Conservation (phyloP, 2,329 filamentous ascomycete species). For the Thyridium curvatum region DNA sequence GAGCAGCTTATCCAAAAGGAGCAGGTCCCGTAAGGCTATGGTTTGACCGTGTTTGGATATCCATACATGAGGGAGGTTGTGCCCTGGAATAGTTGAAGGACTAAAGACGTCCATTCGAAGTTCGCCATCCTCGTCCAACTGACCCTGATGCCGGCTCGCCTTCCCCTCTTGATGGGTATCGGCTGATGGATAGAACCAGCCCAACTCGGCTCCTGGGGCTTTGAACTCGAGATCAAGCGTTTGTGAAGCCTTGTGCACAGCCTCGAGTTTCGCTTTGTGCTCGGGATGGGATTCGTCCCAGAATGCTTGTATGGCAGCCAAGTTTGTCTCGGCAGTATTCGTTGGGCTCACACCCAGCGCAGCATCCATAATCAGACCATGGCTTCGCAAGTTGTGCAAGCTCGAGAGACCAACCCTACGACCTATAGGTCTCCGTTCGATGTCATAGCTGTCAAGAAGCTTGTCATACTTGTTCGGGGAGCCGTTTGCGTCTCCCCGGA, state of each 20-base stretch:
- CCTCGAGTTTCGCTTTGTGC: constrained; percentile 11
- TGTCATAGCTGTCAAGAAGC: constrained; percentile 22
- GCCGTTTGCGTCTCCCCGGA: constrained; percentile 8
- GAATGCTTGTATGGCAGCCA: constrained; percentile 13
- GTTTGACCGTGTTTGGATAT: too few relatives aligned
- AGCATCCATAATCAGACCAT: constrained; percentile 20
- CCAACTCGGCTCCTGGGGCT: constrained; percentile 21
- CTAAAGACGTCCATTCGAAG: too few relatives aligned
- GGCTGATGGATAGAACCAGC: constrained; percentile 23
- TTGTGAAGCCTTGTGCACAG: constrained; percentile 16
- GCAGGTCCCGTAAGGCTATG: too few relatives aligned
- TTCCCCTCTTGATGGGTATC: background rate
- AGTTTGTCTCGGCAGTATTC: constrained; percentile 14
- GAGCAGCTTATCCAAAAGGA: too few relatives aligned
- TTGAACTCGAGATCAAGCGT: constrained; percentile 23
- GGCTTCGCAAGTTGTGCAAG: constrained; percentile 20
- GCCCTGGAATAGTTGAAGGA: too few relatives aligned
- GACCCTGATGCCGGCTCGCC: background rate
- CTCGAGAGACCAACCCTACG: constrained; percentile 16
- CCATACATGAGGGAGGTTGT: too few relatives aligned
- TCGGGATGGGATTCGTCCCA: constrained; percentile 15
- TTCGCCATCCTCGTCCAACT: too few relatives aligned
- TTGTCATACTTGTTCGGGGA: constrained; percentile 7
- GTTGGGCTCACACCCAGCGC: constrained; percentile 19
- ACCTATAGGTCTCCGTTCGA: constrained; percentile 25